Percentiles rank a stretch among this genome's conserved stretches.
phyloP scores from a whole-genome alignment of 176 grass and related monocot genomes.

The Oryza longistaminata region DNA sequence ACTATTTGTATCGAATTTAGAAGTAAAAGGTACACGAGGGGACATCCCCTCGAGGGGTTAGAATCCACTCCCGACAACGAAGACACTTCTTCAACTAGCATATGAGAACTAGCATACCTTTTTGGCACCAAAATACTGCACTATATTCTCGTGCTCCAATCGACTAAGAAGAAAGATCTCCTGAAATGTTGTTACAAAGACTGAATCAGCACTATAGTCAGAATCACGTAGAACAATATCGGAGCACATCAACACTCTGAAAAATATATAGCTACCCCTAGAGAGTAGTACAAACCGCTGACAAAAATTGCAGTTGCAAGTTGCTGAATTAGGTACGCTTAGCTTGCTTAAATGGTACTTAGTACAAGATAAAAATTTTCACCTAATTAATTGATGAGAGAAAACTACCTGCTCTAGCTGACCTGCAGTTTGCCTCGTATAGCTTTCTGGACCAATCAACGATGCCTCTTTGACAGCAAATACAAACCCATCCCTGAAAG shows the following conservation, averaged over 20 bases:
- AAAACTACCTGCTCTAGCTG: conserved; percentile 48
- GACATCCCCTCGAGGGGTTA: no score
- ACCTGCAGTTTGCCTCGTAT: conserved; percentile 32
- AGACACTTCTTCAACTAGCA: not conserved
- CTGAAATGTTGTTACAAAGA: conserved; percentile 34
- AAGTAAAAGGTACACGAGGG: no score
- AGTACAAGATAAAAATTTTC: not conserved
- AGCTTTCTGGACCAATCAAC: conserved; percentile 51
- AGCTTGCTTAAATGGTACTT: no score
- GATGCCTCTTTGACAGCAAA: conserved; percentile 58
- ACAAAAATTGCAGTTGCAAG: not conserved
- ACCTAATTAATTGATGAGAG: not conserved
- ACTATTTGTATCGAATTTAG: no score
- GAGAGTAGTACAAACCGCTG: no score
- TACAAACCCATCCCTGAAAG: conserved; percentile 46
- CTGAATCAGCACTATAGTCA: not conserved
- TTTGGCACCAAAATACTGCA: conserved; percentile 64
- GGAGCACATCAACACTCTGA: not conserved
- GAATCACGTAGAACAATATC: not conserved
- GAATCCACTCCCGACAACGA: no score
- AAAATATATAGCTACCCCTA: no score
- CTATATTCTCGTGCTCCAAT: conserved; percentile 61
- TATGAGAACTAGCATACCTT: conserved; percentile 23
- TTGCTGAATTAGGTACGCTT: no score
- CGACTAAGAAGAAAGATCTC: conserved; percentile 54